These are phyloP conservation scores for Grifola frondosa DNA, from an alignment of 1,284 basidiomycete species.

Conservation along the genomic window DNA sequence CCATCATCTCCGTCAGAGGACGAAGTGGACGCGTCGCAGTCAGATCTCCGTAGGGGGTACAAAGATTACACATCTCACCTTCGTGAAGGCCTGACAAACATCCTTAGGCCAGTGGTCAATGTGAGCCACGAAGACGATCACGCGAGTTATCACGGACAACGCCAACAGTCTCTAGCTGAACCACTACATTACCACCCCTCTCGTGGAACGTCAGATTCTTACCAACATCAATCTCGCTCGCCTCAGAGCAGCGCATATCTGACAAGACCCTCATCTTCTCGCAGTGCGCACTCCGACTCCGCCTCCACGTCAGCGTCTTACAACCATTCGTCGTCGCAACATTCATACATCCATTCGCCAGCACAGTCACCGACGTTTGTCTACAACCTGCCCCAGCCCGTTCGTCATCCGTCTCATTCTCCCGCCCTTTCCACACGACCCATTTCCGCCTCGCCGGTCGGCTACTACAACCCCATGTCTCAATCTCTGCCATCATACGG, in stretches of 20 bases:
- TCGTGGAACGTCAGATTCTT: conserved; percentile 15
- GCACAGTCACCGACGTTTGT: conserved; percentile 11
- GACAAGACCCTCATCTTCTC: conserved; percentile 18
- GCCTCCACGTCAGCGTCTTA: conserved; percentile 10
- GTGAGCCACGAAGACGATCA: conserved; percentile 15
- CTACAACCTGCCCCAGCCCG: conserved; percentile 4
- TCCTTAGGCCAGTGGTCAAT: conserved; percentile 6
- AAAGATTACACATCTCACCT: conserved; percentile 8
- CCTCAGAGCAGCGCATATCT: conserved; percentile 11
- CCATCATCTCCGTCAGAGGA: conserved; percentile 18
- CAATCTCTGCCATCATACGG: conserved; percentile 5
- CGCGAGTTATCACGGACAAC: conserved; percentile 17
- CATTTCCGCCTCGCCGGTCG: conserved; percentile 16
- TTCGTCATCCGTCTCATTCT: conserved; percentile 18
- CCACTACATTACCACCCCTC: conserved; percentile 12
- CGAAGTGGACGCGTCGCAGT: conserved; percentile 1
- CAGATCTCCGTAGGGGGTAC: conserved; percentile 4
- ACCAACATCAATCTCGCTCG: conserved; percentile 9
- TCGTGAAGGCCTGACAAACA: conserved; percentile 9
- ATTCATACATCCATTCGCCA: conserved; percentile 16
- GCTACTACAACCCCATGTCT: conserved; percentile 11
- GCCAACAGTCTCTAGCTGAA: conserved; percentile 16
- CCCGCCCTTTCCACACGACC: conserved; percentile 17
- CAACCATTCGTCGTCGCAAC: conserved; percentile 14
- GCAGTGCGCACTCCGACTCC: conserved; percentile 15